A percentile compares a stretch with the other conserved stretches of the same genome.
phyloP scores from a whole-genome alignment of 2,329 filamentous ascomycete species.

The Exophiala viscosa region DNA sequence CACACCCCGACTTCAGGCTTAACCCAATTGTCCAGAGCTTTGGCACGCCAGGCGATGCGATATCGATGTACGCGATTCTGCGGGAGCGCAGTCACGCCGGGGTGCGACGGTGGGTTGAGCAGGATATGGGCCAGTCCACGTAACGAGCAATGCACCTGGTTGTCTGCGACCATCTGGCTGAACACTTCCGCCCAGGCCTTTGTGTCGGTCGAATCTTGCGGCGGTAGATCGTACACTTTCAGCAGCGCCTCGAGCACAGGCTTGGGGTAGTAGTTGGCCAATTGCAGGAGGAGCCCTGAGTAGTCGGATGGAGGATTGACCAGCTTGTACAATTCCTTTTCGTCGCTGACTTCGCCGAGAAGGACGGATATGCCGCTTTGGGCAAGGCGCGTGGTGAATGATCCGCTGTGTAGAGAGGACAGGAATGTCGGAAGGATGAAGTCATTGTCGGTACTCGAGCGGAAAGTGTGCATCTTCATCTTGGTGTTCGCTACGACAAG shows the following conservation, averaged over 20 bases:
- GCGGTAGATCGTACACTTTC: conserved; percentile 33
- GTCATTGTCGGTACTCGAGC: conserved; percentile 42
- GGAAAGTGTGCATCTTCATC: conserved; percentile 46
- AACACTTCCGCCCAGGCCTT: conserved; percentile 36
- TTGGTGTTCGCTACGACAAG: conserved; percentile 37
- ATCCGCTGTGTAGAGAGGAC: conserved; percentile 37
- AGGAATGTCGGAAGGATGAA: conserved; percentile 41
- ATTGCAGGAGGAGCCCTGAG: conserved; percentile 37
- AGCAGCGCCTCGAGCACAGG: conserved; percentile 38
- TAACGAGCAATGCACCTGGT: conserved; percentile 39
- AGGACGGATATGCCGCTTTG: conserved; percentile 36
- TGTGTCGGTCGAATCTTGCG: conserved; percentile 28
- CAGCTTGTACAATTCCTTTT: conserved; percentile 44
- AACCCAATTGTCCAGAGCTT: conserved; percentile 24
- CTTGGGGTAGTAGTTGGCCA: conserved; percentile 45
- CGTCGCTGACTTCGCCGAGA: conserved; percentile 45
- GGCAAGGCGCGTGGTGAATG: conserved; percentile 40
- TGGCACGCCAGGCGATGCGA: conserved; percentile 28
- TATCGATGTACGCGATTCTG: conserved; percentile 22
- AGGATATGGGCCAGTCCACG: conserved; percentile 34
- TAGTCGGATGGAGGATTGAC: conserved; percentile 38
- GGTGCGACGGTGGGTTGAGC: conserved; percentile 13
- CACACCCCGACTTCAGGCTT: conserved; percentile 24
- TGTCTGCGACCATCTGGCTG: conserved; percentile 42
- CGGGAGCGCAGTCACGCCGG: conserved; percentile 13